Percentiles rank a stretch among this genome's conserved stretches.
Conservation (phyloP, 257 asterid species). For the Solanum raphanifolium region DNA sequence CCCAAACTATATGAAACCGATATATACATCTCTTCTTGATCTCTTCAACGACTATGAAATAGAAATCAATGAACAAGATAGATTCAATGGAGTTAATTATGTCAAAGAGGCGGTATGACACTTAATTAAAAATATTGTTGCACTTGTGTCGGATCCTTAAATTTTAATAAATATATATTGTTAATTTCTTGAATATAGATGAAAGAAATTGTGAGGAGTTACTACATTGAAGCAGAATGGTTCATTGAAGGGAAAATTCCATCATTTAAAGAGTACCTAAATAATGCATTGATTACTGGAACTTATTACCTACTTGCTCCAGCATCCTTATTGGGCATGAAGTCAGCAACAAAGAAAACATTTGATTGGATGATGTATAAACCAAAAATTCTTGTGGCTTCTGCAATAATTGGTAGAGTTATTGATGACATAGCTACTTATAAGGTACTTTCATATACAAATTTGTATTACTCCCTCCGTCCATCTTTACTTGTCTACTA, state of each 20-base stretch:
- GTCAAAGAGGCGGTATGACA: background rate
- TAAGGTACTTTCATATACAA: constrained; percentile 7
- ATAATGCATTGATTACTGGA: constrained; percentile 26
- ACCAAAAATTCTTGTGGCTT: constrained; percentile 3
- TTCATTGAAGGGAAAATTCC: constrained; percentile 32
- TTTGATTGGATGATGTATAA: constrained; percentile 1
- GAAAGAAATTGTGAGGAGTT: constrained; percentile 30
- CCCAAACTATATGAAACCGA: background rate
- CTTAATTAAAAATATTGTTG: background rate
- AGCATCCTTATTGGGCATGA: constrained; percentile 26
- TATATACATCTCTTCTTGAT: background rate
- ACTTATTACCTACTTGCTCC: constrained; percentile 20
- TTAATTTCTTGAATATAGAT: constrained; percentile 11
- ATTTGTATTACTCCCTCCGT: background rate
- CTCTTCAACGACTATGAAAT: background rate
- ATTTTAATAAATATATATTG: no score
- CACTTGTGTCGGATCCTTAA: background rate
- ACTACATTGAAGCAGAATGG: constrained; percentile 41
- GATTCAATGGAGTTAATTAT: background rate
- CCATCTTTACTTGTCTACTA: no score
- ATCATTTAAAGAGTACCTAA: constrained; percentile 29
- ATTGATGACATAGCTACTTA: constrained; percentile 29
- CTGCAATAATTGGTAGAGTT: constrained; percentile 5
- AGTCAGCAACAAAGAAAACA: background rate
- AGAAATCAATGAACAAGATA: background rate